Percentiles rank a stretch among this genome's conserved stretches.
phyloP scores from a whole-genome alignment of 177 flowering plant species.

The Vitis hybrid region DNA sequence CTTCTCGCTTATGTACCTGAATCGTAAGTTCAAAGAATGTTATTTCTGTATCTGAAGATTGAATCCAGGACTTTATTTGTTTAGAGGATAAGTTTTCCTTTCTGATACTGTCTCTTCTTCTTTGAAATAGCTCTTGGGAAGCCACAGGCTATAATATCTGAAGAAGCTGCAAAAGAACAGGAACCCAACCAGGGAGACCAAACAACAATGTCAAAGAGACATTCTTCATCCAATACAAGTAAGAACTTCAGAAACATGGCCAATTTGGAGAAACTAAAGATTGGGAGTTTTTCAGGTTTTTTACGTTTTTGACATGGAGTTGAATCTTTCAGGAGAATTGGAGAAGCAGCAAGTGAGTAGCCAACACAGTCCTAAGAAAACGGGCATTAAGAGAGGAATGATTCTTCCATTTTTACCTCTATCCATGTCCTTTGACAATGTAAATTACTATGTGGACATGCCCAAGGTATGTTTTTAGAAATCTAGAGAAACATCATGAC shows the following conservation, averaged over 20 bases:
- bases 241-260: slow-evolving; percentile 13
- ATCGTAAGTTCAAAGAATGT: slow-evolving; percentile 44
- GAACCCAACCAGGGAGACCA: slow-evolving; percentile 41
- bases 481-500: too few relatives aligned
- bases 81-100: background rate
- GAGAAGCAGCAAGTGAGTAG: slow-evolving; percentile 52
- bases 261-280: background rate
- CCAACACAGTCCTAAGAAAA: slow-evolving; percentile 28
- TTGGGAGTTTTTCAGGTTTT: background rate
- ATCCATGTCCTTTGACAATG: slow-evolving; percentile 69
- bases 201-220: slow-evolving; percentile 44
- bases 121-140: slow-evolving; percentile 54
- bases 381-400: slow-evolving; percentile 73
- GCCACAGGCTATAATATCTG: slow-evolving; percentile 70
- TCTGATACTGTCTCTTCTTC: background rate
- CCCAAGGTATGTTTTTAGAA: slow-evolving; percentile 48
- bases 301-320: slow-evolving; percentile 4
- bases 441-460: slow-evolving; percentile 86
- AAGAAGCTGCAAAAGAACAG: slow-evolving; percentile 61
- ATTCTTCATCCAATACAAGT: slow-evolving; percentile 48
- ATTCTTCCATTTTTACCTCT: slow-evolving; percentile 83
- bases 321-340: slow-evolving; percentile 56
- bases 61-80: too few relatives aligned
- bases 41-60: too few relatives aligned
- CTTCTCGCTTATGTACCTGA: slow-evolving; percentile 65